Conservation (phyloP, 1,284 basidiomycete species). For the Sutorius eximius region DNA sequence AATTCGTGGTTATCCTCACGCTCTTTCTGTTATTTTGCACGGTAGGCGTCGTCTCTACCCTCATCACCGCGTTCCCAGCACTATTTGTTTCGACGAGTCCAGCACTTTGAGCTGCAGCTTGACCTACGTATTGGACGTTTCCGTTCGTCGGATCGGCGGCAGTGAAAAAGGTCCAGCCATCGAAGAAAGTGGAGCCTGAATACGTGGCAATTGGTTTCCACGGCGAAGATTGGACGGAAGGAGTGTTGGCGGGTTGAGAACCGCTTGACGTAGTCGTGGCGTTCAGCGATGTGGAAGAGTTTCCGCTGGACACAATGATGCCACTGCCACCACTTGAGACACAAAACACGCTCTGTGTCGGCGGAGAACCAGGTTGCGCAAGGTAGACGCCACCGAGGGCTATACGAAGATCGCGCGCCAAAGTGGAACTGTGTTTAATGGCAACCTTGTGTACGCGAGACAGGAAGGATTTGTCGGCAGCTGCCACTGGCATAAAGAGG, state of each 20-base stretch:
- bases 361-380: slow-evolving; percentile 29
- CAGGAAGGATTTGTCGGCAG: slow-evolving; percentile 27
- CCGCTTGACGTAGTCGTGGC: slow-evolving; percentile 22
- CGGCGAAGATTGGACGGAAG: slow-evolving; percentile 31
- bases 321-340: slow-evolving; percentile 29
- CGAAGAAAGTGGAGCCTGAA: slow-evolving; percentile 70
- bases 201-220: slow-evolving; percentile 40
- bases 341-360: slow-evolving; percentile 32
- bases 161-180: slow-evolving; percentile 78
- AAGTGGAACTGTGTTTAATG: slow-evolving; percentile 50
- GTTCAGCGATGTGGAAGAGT: slow-evolving; percentile 14
- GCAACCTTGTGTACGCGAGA: slow-evolving; percentile 44
- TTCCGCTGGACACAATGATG: slow-evolving; percentile 22
- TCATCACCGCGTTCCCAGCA: slow-evolving; percentile 77
- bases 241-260: slow-evolving; percentile 17
- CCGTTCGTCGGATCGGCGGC: slow-evolving; percentile 80
- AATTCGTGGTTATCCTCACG: slow-evolving; percentile 72
- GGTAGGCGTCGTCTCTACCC: slow-evolving; percentile 75
- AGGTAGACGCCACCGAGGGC: slow-evolving; percentile 55
- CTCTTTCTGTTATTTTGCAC: slow-evolving; percentile 68
- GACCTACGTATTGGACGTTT: slow-evolving; percentile 56
- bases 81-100: slow-evolving; percentile 61
- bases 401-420: slow-evolving; percentile 67
- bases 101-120: slow-evolving; percentile 49
- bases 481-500: slow-evolving; percentile 15